Evolutionary conservation across 1,284 basidiomycete species (phyloP).

Genomic region (Ceratobasidium sp.): DNA sequence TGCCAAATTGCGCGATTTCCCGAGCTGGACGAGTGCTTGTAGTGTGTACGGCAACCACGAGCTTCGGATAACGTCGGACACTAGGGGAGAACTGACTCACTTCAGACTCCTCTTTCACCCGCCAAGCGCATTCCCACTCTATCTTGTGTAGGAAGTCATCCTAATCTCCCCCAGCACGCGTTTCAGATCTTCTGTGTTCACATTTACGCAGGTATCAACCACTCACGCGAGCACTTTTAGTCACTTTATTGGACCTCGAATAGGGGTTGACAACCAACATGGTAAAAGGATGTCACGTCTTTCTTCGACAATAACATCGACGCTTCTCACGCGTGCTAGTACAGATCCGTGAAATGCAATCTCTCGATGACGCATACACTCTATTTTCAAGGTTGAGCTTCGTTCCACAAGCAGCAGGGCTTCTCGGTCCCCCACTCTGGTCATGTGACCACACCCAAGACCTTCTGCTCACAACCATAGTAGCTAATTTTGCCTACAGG

Average conservation of each 20-base stretch:
- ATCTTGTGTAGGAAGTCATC: too few relatives aligned
- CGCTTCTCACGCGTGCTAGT: background rate
- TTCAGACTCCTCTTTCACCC: too few relatives aligned
- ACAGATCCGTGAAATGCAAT: background rate
- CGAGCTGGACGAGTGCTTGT: too few relatives aligned
- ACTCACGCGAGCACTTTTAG: background rate
- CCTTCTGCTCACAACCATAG: background rate
- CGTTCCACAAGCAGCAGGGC: background rate
- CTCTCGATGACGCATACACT: background rate
- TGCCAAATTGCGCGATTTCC: too few relatives aligned
- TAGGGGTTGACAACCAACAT: background rate
- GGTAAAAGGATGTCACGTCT: background rate
- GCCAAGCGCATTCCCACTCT: too few relatives aligned
- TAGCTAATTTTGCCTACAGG: background rate
- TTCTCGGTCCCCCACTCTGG: background rate
- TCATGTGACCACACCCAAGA: background rate
- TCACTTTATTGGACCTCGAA: background rate
- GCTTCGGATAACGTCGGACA: too few relatives aligned
- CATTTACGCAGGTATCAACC: background rate
- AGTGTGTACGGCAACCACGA: too few relatives aligned
- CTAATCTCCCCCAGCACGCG: too few relatives aligned
- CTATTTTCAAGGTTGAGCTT: background rate
- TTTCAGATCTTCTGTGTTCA: background rate
- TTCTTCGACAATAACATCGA: background rate
- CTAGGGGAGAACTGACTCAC: too few relatives aligned